Base-by-base conservation (phyloP, 2,329 filamentous ascomycete species). In the Pseudocercospora eumusae region DNA sequence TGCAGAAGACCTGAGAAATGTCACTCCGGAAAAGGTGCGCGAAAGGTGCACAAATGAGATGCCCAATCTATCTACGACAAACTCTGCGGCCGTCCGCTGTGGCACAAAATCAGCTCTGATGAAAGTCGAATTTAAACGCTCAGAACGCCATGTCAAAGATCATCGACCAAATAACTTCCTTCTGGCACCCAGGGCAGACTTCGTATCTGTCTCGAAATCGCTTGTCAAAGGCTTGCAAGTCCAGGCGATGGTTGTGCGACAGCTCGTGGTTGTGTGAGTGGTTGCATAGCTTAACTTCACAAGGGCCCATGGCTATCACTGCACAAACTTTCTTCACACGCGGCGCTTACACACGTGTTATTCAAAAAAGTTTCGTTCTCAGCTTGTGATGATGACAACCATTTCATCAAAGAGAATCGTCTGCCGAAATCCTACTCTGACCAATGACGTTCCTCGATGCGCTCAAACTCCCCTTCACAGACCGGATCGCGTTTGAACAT, bases 401-500 rank as follows among this genome's bases (percentile, higher is more conserved):
- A 15, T 33, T 18, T 33, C 15, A 40, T n/a, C n/a, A n/a, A n/a
- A n/a, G 18, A 40, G 15, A 18, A n/a, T 18, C 36, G 18, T 40
- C 36, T 40, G 36, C 36, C 36, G 36, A 18, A 40, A 15, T 40
- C 36, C 36, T 40, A 40, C 18, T 74, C 72, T 3, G 72, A 67
- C 72, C 72, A 74, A 47, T 74, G 72, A 3, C 67, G 64, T 49
- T 72, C 70, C 0, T 63, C 65, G 15, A 74, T 71, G 5, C 60
- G 62, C 44, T 71, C 69, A n/a, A 68, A 68, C 1, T 67, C 47
- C 3, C 52, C 59, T 20, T 72, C 67, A 36, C 73, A 69, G 4
- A 73, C 56, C 0, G 65, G 64, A 3, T 70, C 64, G 18, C 60
- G 62, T 21, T 65, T 68, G 63, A 74, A 74, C 13, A 73, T 65